Evolutionary conservation across 1,284 basidiomycete species (phyloP).

Genomic region (Cutaneotrichosporon cavernicola): DNA sequence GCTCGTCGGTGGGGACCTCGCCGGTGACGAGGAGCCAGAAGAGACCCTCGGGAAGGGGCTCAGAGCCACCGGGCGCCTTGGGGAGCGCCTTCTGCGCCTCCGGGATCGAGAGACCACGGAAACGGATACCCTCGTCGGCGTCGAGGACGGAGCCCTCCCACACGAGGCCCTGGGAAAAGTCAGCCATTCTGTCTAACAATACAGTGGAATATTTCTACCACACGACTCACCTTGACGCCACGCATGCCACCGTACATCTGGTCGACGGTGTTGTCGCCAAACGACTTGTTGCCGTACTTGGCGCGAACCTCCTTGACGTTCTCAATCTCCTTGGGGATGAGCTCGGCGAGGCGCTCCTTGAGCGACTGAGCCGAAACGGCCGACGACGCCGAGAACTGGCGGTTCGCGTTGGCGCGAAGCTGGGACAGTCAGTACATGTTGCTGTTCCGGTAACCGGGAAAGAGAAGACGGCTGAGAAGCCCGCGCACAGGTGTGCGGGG

Average conservation of each 20-base stretch:
- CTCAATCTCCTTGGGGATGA: constrained; percentile 85
- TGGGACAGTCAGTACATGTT: constrained; percentile 5
- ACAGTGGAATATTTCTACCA: no score
- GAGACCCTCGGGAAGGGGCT: constrained; percentile 89
- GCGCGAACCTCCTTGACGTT: constrained; percentile 80
- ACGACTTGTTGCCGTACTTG: constrained; percentile 82
- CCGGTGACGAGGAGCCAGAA: constrained; percentile 96
- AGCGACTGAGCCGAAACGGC: constrained; percentile 69
- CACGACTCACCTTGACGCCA: constrained; percentile 59
- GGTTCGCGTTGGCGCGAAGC: constrained; percentile 35
- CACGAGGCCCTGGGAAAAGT: constrained; percentile 61
- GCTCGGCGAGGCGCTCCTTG: constrained; percentile 84
- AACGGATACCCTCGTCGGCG: constrained; percentile 92
- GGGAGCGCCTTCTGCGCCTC: constrained; percentile 83
- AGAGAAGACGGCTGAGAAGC: neutral
- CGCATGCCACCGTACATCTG: constrained; percentile 90
- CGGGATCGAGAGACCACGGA: constrained; percentile 88
- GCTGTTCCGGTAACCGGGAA: neutral
- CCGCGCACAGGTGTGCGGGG: neutral
- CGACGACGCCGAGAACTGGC: constrained; percentile 58
- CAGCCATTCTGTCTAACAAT: neutral
- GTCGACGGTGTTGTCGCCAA: constrained; percentile 85
- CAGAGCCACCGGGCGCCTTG: constrained; percentile 80
- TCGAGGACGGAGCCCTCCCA: constrained; percentile 96
- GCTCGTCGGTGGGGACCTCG: constrained; percentile 83